Evolutionary conservation across 2,329 filamentous ascomycete species (phyloP), one percentile per base, ranked within the genome.

Genomic region (Fusarium irregulare): DNA sequence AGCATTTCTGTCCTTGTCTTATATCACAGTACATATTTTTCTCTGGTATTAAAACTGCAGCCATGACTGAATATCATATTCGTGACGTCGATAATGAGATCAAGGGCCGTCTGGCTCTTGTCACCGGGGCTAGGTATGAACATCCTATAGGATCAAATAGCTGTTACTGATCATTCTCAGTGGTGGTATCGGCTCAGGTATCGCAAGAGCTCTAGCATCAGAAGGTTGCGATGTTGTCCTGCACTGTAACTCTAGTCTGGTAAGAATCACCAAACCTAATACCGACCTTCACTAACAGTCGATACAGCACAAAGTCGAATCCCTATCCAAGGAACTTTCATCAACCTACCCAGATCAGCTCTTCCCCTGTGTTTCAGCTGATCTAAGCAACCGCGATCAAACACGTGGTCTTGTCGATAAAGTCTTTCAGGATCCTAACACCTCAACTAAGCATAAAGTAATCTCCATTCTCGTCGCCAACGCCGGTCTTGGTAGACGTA

Each of bases 401-500:
- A 70, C 67, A 2, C 67, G 67, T 3, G 57, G 30, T 4, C 59
- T 70, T 1, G 54, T 70, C 6, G 63, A 68, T 0, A 45, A 27
- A 5, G 13, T 56, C 6, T 54, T 70, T 0, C 41, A 64, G n/a
- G 28, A 57, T n/a, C 37, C 62, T 4, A 27, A 3, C 3, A 14
- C 48, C 3, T 47, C 67, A 4, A 20, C 58, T 4, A 71, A 70
- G 18, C 67, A 70, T 1, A 63, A 47, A 4, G 73, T 75, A 34
- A 57, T 80, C 0, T 79, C 77, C 1, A 70, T 79, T 4, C 73
- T 79, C 1, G 75, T 79, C 3, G 77, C 78, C 3, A 79, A 79
- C 20, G 78, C 78, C 0, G 79, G 78, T 0, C 51, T 78, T 0
- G 78, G 78, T 0, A 77, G 70, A 10, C 75, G 79, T 1, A 79